These are phyloP conservation scores for Cymbopogon flexuosus DNA, from an alignment of 202 grass and related monocot species.

Conservation along the genomic window DNA sequence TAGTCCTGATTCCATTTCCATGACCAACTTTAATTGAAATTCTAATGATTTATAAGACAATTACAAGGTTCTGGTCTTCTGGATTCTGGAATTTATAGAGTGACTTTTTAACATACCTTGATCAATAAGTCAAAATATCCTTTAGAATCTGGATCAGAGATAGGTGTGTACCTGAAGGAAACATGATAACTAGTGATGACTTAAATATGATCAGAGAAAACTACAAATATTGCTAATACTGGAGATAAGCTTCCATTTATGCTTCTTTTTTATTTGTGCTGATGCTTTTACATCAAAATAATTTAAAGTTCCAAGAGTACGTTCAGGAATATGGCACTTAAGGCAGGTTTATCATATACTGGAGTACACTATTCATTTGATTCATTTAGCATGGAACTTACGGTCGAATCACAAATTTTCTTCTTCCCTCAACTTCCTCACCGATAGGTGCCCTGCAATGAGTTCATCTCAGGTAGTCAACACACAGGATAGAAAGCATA, in stretches of 20 bases:
- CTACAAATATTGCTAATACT: neutral
- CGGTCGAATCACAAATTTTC: conserved; percentile 91
- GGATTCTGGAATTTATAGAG: neutral
- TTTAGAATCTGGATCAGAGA: conserved; percentile 84
- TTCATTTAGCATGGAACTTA: conserved; percentile 44
- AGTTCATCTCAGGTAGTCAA: neutral
- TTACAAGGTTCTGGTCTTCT: neutral
- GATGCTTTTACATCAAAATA: neutral
- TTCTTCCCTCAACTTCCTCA: conserved; percentile 80
- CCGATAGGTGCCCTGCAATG: conserved; percentile 76
- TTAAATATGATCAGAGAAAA: conserved; percentile 23
- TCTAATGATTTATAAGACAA: neutral
- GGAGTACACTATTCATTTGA: neutral
- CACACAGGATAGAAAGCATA: neutral
- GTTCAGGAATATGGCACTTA: neutral
- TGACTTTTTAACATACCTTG: conserved; percentile 51
- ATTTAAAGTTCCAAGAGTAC: neutral
- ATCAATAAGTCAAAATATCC: conserved; percentile 92
- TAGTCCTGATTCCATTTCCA: conserved; percentile 14
- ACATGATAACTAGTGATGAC: conserved; percentile 24
- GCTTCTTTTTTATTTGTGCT: neutral
- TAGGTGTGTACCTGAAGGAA: conserved; percentile 76
- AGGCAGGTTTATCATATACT: neutral
- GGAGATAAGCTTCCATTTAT: neutral
- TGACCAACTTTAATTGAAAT: neutral